Evolutionary conservation across 1,284 basidiomycete species (phyloP), one percentile per base, ranked within the genome.

Genomic region (Heterobasidion occidentale): DNA sequence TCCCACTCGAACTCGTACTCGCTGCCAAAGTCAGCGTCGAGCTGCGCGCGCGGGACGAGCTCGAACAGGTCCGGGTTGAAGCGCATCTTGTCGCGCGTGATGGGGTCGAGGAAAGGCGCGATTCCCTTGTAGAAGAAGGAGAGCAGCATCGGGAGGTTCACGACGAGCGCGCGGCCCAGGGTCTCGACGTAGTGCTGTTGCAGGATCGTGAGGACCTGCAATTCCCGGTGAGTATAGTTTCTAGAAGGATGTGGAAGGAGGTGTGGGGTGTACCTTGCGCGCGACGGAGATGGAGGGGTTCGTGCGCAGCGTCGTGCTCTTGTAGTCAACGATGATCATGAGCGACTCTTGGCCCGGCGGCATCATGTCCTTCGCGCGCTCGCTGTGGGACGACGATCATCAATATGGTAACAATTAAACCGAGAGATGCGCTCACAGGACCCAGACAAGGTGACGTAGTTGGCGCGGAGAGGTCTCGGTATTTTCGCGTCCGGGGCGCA

Each of bases 141-240:
- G 57, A 94, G 79, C 54, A 92, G 75, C 60, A 76, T 70, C 12
- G 93, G 92, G 53, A 93, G 84, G 67, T 94, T 93, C 52, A 90
- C 83, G 44, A 95, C 86, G 45, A 95, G 77, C 12, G 91, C 93
- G 17, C 90, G 80, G 19, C 93, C 94, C 35, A 96, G 80, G 5
- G 90, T 88, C 72, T 95, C 93, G 36, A 90, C 88, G 65, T 97
- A 97, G 70, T 96, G 92, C 61, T 92, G 84, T 70, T 96, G 94
- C 44, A 97, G 77, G 61, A 97, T 94, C 59, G 81, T 76, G 20
- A 94, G 77, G 2, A 90, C 84, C 78, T 83, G 61, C 50, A 8
- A 6, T 12, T 42, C 27, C 27, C 27, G 27, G 27, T 4, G 27
- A 4, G 27, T 5, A 27, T 11, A 44, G 42, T 55, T 19, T 36